Percentiles rank a stretch among this genome's conserved stretches.
Conservation (phyloP, 2,329 filamentous ascomycete species). For the Colletotrichum chrysophilum region DNA sequence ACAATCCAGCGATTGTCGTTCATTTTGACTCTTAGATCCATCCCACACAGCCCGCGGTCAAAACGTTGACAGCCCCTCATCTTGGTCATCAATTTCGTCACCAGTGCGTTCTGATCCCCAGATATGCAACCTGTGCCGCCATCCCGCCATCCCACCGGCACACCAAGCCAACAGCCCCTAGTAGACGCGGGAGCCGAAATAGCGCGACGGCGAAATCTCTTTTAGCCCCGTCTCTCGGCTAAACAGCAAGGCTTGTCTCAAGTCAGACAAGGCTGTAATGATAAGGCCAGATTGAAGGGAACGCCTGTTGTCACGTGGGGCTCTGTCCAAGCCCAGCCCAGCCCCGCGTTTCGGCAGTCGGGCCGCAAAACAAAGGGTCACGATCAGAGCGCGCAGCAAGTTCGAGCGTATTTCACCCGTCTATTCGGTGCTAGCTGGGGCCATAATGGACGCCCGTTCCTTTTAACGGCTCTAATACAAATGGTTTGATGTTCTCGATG, state of each 20-base stretch:
- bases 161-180: background rate
- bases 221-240: background rate
- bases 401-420: background rate
- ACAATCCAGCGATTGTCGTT: background rate
- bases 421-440: background rate
- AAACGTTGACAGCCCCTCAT: background rate
- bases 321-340: background rate
- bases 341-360: background rate
- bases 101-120: background rate
- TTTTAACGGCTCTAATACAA: slow-evolving; percentile 4
- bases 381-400: background rate
- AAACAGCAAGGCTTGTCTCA: background rate
- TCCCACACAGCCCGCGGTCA: background rate
- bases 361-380: background rate
- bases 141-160: slow-evolving; percentile 16
- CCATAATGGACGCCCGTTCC: background rate
- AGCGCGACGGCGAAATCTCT: background rate
- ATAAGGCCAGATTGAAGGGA: background rate
- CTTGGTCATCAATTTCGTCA: background rate
- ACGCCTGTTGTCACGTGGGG: background rate
- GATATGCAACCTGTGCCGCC: background rate
- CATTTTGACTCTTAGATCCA: background rate
- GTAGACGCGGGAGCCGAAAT: background rate
- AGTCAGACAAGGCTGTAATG: background rate
- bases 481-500: slow-evolving; percentile 8